Base-by-base conservation (phyloP, 2,329 filamentous ascomycete genomes). In the Furcasterigmium sp. region DNA sequence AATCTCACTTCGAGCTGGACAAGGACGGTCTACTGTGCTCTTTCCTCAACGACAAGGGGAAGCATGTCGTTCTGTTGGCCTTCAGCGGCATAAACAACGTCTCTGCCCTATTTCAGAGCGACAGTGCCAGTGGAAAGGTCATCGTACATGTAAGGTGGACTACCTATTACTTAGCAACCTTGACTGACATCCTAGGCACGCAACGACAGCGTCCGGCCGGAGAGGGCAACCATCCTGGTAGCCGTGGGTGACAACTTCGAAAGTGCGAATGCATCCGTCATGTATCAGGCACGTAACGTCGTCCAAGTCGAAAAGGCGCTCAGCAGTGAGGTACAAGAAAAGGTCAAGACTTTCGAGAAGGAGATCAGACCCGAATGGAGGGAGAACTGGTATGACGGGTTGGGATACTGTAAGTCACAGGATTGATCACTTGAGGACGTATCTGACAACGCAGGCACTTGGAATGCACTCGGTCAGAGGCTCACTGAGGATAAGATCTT, bases 381-480 rank as follows among this genome's bases (percentile, higher is more conserved):
- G 39, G 82, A 93, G 50, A 81, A 87, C 46, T 96, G 91, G 90
- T 91, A 91, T 57, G 93, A 97, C 60, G 89, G 90, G 0, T 69
- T 98, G 29, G 87, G 90, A 1, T 98, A 93, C 59, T 98, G 93
- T 79, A 55, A 60, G 73, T 60, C 3, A n/a, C n/a, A n/a, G n/a
- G n/a, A n/a, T n/a, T 17, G 11, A 8, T 13, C 17, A 42, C 15
- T 18, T 44, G 11, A 47, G 41, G n/a, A n/a, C n/a, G n/a, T n/a
- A 9, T 13, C 25, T 15, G 19, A 13, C 29, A n/a, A n/a, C n/a
- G n/a, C n/a, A 81, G 78, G 78, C 60, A 98, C 93, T 1, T 98
- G 93, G 93, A 98, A 97, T 57, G 86, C 83, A 0, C 72, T 98
- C 0, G 93, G 93, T 0, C 88, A 94, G 54, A 70, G 83, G 36